Percentiles rank a stretch among this genome's conserved stretches.
Conservation (phyloP, 768 basidiomycete genomes). For the Serendipita vermifera region DNA sequence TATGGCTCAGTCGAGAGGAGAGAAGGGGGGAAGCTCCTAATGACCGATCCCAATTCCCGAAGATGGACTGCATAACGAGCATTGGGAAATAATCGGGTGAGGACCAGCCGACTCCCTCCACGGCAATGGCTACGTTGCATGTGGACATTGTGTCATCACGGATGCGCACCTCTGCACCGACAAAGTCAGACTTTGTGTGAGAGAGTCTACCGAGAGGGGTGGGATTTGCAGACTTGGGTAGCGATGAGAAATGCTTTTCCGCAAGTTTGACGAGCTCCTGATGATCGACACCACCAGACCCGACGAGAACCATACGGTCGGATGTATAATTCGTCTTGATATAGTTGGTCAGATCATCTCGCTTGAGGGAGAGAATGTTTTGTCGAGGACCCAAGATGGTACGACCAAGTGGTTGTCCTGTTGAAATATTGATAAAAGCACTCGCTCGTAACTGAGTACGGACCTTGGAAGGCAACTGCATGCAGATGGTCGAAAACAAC, state of each 20-base stretch:
- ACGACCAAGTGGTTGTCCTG: conserved; percentile 88
- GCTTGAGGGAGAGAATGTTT: conserved; percentile 91
- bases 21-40: conserved; percentile 82
- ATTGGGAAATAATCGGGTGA: conserved; percentile 99
- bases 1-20: conserved; percentile 82
- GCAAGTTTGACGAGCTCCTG: conserved; percentile 86
- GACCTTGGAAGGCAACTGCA: conserved; percentile 91
- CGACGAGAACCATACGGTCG: conserved; percentile 98
- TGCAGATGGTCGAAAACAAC: conserved; percentile 98
- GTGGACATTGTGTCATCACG: conserved; percentile 85
- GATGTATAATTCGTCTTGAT: conserved; percentile 98
- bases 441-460: background rate
- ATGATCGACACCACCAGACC: conserved; percentile 91
- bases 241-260: conserved; percentile 78
- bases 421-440: conserved; percentile 10
- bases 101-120: conserved; percentile 96
- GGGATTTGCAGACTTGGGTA: conserved; percentile 79
- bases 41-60: conserved; percentile 98
- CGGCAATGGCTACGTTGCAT: conserved; percentile 89
- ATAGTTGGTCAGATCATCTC: conserved; percentile 76
- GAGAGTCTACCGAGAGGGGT: conserved; percentile 74
- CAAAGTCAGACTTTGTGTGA: conserved; percentile 66
- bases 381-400: conserved; percentile 94
- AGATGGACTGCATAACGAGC: conserved; percentile 95
- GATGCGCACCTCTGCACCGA: conserved; percentile 90